Percentiles rank a stretch among this genome's conserved stretches.
Conservation (phyloP, 2,329 filamentous ascomycete species). For the Raffaelea albimanens region DNA sequence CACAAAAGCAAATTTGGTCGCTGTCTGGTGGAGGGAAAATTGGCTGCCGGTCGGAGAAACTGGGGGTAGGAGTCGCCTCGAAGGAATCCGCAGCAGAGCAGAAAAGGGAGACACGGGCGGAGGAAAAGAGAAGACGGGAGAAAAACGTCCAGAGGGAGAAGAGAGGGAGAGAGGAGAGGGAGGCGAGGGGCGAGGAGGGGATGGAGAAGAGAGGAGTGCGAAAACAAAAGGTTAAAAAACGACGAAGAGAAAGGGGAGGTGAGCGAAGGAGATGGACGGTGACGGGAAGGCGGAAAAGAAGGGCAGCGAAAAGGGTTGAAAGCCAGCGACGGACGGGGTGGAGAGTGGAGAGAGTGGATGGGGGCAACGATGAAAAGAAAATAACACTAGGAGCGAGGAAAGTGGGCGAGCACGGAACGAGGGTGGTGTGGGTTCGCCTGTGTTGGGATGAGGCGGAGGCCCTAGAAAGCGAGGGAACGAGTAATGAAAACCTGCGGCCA, state of each 20-base stretch:
- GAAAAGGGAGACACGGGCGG: too few species aligned
- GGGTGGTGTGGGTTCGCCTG: background rate
- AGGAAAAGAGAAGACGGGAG: background rate
- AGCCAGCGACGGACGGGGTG: constrained; percentile 20
- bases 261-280: constrained; percentile 1
- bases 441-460: background rate
- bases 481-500: background rate
- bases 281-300: constrained; percentile 5
- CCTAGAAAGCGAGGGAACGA: background rate
- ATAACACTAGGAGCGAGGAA: background rate
- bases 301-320: background rate
- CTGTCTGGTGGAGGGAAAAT: constrained; percentile 8
- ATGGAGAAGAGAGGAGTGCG: constrained; percentile 1
- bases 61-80: background rate
- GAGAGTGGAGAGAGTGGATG: constrained; percentile 1
- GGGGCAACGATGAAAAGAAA: constrained; percentile 2
- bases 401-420: background rate
- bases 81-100: too few species aligned
- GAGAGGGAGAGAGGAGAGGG: constrained; percentile 1
- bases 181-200: constrained; percentile 4
- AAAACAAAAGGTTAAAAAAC: background rate
- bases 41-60: background rate
- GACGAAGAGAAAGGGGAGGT: background rate
- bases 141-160: background rate
- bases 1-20: constrained; percentile 31